Percentiles rank a stretch among this genome's conserved stretches.
phyloP scores from a whole-genome alignment of 768 basidiomycete species.

The Rossbeevera mucosa region DNA sequence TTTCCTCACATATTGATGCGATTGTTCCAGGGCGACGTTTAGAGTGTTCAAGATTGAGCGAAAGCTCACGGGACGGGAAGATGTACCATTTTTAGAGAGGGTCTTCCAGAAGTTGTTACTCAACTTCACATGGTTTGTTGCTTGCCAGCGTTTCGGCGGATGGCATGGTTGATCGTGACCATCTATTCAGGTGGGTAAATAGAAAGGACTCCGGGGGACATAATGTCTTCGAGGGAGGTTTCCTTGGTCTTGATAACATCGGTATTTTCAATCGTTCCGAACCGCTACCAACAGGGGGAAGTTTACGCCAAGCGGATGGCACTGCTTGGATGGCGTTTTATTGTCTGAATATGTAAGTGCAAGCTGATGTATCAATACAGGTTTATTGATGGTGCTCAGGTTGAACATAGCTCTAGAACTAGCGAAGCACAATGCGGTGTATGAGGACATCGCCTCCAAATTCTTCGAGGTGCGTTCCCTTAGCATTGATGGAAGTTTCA shows the following conservation, averaged over 20 bases:
- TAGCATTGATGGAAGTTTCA: background rate
- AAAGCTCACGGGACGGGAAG: conserved; percentile 88
- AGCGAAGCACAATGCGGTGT: conserved; percentile 95
- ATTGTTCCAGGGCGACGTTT: conserved; percentile 75
- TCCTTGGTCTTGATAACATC: conserved; percentile 97
- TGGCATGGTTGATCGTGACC: background rate
- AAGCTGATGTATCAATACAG: background rate
- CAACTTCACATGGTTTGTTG: conserved; percentile 88
- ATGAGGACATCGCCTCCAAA: conserved; percentile 99
- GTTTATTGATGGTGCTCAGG: conserved; percentile 40
- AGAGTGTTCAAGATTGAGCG: conserved; percentile 99
- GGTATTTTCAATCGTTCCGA: conserved; percentile 98
- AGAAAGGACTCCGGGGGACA: conserved; percentile 93
- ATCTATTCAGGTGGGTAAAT: conserved; percentile 82
- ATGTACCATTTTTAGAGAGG: conserved; percentile 88
- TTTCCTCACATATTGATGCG: background rate
- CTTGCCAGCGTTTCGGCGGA: background rate
- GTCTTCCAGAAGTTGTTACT: conserved; percentile 97
- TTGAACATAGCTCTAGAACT: conserved; percentile 95
- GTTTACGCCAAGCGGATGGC: conserved; percentile 92
- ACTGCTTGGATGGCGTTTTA: conserved; percentile 99
- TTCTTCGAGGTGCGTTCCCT: conserved; percentile 69
- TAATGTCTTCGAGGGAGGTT: conserved; percentile 98
- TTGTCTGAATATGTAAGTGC: conserved; percentile 83
- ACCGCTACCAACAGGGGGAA: conserved; percentile 91